Evolutionary conservation across 495 filamentous ascomycete species (phyloP), one percentile per base, ranked within the genome.

Genomic region (Xylona heveae): DNA sequence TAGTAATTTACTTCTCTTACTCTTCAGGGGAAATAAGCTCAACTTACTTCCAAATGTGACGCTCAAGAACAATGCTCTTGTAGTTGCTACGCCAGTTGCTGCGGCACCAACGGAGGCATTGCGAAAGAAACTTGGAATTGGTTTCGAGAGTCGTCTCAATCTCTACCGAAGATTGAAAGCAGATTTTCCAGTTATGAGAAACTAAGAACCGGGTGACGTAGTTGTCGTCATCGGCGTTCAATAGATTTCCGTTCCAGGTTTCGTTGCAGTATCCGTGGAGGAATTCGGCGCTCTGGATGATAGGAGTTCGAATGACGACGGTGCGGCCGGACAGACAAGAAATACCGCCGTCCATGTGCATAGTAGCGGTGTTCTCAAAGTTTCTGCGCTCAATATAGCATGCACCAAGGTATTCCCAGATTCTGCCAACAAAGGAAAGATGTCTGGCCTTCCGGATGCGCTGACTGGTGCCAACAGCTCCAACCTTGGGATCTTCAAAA

Each of bases 171-270:
- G 68, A 62, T 47, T 78, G 71, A 39, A 77, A 61, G 38, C 62
- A 61, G 28, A 71, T 68, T 32, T 62, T 58, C 62, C 60, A 75
- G 12, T 59, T 47, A 31, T 58, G 51, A 1, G 42, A 42, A 19
- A 74, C 66, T 35, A 63, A 48, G 56, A 62, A 77, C 6, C 73
- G 61, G 0, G 74, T 77, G 38, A 66, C 61, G 44, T 67, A 78
- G 44, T 78, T 76, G 52, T 78, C 74, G 43, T 75, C 69, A 47
- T 76, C 72, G 0, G 68, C 59, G 34, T 68, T 67, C 14, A 76
- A 51, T 10, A 49, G 43, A 3, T 9, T 3, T 28, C 26, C 26
- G 17, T 14, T 6, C 26, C 26, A 28, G 7, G 7, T 25, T 25
- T 25, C 23, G n/a, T n/a, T 25, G 7, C 12, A 14, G 9, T 28